Evolutionary conservation across 768 basidiomycete species (phyloP).

Genomic region (Cystoderma amianthinum): DNA sequence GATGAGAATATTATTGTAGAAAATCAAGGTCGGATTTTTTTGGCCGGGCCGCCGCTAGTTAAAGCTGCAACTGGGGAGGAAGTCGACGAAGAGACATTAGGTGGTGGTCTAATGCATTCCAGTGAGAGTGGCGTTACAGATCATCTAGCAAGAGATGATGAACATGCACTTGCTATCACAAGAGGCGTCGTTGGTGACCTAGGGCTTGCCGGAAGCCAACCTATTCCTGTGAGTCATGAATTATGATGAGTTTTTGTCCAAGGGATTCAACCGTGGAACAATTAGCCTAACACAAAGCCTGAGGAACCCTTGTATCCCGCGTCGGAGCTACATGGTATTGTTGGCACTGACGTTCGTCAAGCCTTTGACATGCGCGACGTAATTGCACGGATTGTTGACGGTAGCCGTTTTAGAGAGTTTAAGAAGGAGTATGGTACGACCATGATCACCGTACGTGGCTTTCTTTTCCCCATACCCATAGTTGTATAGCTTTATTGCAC

Average conservation of each 20-base stretch:
- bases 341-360: slow-evolving; percentile 84
- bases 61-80: slow-evolving; percentile 93
- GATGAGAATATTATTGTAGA: slow-evolving; percentile 90
- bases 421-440: slow-evolving; percentile 94
- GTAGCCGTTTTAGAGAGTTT: slow-evolving; percentile 89
- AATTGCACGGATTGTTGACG: slow-evolving; percentile 87
- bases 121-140: slow-evolving; percentile 89
- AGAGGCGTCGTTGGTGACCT: slow-evolving; percentile 73
- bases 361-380: slow-evolving; percentile 93
- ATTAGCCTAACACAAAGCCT: slow-evolving; percentile 49
- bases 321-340: slow-evolving; percentile 83
- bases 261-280: slow-evolving; percentile 2
- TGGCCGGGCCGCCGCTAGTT: slow-evolving; percentile 91
- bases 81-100: slow-evolving; percentile 88
- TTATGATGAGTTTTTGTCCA: slow-evolving; percentile 1
- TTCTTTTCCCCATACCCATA: neutral
- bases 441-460: slow-evolving; percentile 66
- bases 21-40: slow-evolving; percentile 89
- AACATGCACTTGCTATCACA: slow-evolving; percentile 77
- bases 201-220: slow-evolving; percentile 50
- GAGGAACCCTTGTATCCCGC: slow-evolving; percentile 77
- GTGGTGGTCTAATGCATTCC: slow-evolving; percentile 88
- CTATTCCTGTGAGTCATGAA: slow-evolving; percentile 35
- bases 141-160: slow-evolving; percentile 79
- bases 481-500: slow-evolving; percentile 1